Evolutionary conservation across 2,329 filamentous ascomycete species (phyloP), one percentile per base, ranked within the genome.

Genomic region (Trichoderma breve): DNA sequence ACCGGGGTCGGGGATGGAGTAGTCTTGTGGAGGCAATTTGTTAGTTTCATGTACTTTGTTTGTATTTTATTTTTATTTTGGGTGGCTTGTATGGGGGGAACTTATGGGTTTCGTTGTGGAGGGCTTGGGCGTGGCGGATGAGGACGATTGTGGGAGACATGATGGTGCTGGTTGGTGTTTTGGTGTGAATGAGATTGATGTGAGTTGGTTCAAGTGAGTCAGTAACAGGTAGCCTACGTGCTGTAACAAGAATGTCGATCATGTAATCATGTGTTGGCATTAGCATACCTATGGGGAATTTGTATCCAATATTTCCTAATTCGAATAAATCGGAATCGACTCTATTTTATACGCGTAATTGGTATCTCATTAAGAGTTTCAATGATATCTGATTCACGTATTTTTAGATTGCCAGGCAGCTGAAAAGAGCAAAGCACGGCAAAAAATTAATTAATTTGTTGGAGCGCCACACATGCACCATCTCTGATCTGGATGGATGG

Each of bases 111-210:
- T 82, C 80, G 72, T 89, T 89, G 78, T 89, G 87, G n/a, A 84
- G 77, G 9, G 85, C 87, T 81, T 98, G 93, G 18, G 93, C 95
- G 86, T 98, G 95, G 76, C 95, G 92, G 78, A 98, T 91, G 78
- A 98, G 86, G 75, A 98, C 92, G 73, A 98, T 76, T 0, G 83
- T 87, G 1, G 86, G 87, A 66, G 87, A 78, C 87, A 89, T 89
- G 32, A 18, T 36, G 36, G 8, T 62, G 32, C 18, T 43, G 36
- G 21, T 43, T 43, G 32, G 15, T 39, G 51, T 6, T 5, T 12
- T 58, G 24, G 32, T 32, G 21, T 57, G 47, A 66, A n/a, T 30
- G 26, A 51, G 39, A 43, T n/a, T 15, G 18, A 62, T 55, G 21
- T 21, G 43, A 51, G n/a, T 7, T 15, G 36, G 18, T 43, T 3